phyloP scores from a whole-genome alignment of 305 asterid species.

The Rubia peregrina region DNA sequence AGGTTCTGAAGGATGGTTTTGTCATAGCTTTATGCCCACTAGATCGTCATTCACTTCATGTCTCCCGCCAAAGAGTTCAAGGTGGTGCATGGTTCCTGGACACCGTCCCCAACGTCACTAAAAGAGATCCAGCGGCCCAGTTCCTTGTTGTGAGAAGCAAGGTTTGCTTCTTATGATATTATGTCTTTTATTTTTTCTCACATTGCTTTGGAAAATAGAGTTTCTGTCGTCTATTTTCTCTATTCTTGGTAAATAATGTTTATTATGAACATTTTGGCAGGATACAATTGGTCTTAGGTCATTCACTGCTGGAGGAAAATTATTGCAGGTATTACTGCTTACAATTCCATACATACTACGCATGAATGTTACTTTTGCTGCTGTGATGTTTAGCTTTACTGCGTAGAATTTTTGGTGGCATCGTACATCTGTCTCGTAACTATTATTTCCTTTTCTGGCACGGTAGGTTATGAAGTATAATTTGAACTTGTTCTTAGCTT shows the following conservation, averaged over 20 bases:
- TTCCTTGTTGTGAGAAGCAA: conserved; percentile 81
- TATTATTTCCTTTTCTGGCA: neutral
- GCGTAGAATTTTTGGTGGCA: neutral
- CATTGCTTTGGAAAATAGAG: conserved; percentile 1
- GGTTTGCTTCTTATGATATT: conserved; percentile 38
- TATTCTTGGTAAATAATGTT: neutral
- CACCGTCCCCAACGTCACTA: conserved; percentile 65
- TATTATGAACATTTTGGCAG: conserved; percentile 33
- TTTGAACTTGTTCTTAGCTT: neutral
- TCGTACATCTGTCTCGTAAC: neutral
- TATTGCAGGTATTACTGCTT: conserved; percentile 63
- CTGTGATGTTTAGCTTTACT: conserved; percentile 5
- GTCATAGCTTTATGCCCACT: conserved; percentile 71
- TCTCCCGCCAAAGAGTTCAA: conserved; percentile 83
- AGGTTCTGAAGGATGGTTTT: conserved; percentile 80
- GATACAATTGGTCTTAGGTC: conserved; percentile 95
- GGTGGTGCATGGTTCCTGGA: conserved; percentile 99
- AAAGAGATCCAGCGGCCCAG: conserved; percentile 98
- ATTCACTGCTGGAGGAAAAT: conserved; percentile 97
- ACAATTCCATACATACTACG: neutral
- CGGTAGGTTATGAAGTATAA: neutral
- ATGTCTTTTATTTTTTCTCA: neutral
- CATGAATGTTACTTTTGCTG: conserved; percentile 3
- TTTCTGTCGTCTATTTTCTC: neutral
- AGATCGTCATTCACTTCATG: conserved; percentile 70